Percentiles rank a stretch among this genome's conserved stretches.
These are phyloP conservation scores for Lachnellula subtilissima DNA, from an alignment of 2,329 filamentous ascomycete species.

Conservation along the genomic window DNA sequence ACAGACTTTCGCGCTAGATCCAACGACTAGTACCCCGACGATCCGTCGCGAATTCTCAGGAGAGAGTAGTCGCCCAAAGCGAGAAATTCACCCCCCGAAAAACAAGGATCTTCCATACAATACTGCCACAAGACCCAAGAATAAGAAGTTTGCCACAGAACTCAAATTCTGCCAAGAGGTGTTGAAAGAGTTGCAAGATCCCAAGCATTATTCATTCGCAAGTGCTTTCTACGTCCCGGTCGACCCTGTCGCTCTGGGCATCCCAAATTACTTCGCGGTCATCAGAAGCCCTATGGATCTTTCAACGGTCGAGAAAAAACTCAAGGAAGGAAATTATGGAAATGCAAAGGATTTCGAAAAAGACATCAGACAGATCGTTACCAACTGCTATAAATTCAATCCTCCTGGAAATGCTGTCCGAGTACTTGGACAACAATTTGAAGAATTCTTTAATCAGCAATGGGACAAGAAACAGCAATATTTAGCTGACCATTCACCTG, in stretches of 20 bases:
- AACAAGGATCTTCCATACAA: constrained; percentile 85
- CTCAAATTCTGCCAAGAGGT: constrained; percentile 85
- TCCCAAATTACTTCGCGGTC: constrained; percentile 86
- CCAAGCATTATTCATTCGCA: constrained; percentile 64
- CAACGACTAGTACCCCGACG: constrained; percentile 66
- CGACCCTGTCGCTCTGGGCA: constrained; percentile 88
- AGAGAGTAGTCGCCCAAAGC: constrained; percentile 78
- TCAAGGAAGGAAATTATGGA: constrained; percentile 73
- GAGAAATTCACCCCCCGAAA: constrained; percentile 88
- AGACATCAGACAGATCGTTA: constrained; percentile 77
- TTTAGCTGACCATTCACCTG: constrained; percentile 68
- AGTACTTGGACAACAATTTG: constrained; percentile 63
- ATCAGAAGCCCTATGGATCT: constrained; percentile 98
- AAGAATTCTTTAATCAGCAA: constrained; percentile 68
- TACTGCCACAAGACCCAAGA: constrained; percentile 69
- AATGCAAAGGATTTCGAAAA: constrained; percentile 80
- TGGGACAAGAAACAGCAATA: constrained; percentile 78
- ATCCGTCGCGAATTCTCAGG: constrained; percentile 80
- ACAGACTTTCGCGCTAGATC: constrained; percentile 68
- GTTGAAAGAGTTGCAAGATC: constrained; percentile 69
- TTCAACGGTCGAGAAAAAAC: constrained; percentile 71
- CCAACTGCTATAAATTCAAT: constrained; percentile 93
- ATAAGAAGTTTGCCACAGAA: constrained; percentile 83
- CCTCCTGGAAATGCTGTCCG: constrained; percentile 71
- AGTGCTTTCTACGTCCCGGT: constrained; percentile 78